Conservation (phyloP, 495 filamentous ascomycete species). For the Neurospora sp. region DNA sequence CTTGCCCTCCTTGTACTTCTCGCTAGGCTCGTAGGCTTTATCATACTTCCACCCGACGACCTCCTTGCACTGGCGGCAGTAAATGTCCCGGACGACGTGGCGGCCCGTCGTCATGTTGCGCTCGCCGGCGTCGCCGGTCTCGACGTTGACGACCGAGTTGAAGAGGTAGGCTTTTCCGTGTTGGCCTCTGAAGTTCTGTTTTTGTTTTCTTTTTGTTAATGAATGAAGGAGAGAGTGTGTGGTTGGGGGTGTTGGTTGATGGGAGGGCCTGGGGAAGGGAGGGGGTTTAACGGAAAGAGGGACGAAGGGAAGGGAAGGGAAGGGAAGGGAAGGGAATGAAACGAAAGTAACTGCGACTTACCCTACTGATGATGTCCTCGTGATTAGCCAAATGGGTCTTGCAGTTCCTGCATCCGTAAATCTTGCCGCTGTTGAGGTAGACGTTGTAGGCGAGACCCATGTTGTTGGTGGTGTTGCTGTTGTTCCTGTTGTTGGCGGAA, state of each 20-base stretch:
- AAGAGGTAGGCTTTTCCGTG: constrained; percentile 98
- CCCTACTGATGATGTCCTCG: constrained; percentile 90
- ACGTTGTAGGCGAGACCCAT: constrained; percentile 97
- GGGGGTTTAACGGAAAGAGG: too few species aligned
- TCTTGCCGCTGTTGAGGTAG: constrained; percentile 80
- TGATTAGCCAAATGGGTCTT: constrained; percentile 92
- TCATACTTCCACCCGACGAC: constrained; percentile 99
- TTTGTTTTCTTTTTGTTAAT: too few species aligned
- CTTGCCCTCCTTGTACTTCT: constrained; percentile 99
- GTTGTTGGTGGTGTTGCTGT: constrained; percentile 12
- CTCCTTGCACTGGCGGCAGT: constrained; percentile 78
- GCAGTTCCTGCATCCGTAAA: constrained; percentile 93
- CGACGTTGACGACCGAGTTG: constrained; percentile 85
- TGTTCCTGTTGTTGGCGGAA: background rate
- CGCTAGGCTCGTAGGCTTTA: constrained; percentile 78
- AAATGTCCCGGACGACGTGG: constrained; percentile 88
- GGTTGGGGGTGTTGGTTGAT: too few species aligned
- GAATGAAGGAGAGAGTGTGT: too few species aligned
- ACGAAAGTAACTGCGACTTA: constrained; percentile 33
- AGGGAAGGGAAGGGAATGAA: background rate
- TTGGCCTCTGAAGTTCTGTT: constrained; percentile 93
- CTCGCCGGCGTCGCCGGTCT: constrained; percentile 67
- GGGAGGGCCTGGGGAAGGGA: too few species aligned
- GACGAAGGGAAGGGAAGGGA: constrained; percentile 1
- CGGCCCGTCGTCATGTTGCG: constrained; percentile 98